Conservation (phyloP, 129 eudicot genomes). For the Smallanthus sonchifolius region DNA sequence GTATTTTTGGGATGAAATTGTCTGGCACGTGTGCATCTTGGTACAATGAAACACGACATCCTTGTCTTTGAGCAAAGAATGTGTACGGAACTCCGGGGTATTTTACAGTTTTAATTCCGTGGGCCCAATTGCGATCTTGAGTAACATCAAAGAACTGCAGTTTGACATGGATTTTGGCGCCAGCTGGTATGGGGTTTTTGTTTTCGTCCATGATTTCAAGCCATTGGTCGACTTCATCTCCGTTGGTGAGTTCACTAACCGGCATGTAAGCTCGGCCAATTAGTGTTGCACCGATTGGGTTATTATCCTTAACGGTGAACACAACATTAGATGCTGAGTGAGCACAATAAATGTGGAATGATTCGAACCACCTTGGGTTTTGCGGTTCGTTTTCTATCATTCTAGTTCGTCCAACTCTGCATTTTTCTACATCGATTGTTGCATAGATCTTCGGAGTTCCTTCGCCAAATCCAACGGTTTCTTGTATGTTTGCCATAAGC, state of each 20-base stretch:
- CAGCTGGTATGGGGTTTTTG: constrained; percentile 46
- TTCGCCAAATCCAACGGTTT: constrained; percentile 68
- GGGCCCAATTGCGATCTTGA: constrained; percentile 60
- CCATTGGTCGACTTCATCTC: constrained; percentile 66
- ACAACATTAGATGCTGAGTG: constrained; percentile 55
- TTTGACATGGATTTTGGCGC: constrained; percentile 65
- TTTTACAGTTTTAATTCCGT: constrained; percentile 46
- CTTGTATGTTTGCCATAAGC: constrained; percentile 61
- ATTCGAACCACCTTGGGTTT: constrained; percentile 69
- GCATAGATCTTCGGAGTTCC: constrained; percentile 78
- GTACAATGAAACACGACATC: constrained; percentile 59
- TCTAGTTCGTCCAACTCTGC: constrained; percentile 75
- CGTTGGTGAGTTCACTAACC: constrained; percentile 49
- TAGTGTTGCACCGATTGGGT: constrained; percentile 67
- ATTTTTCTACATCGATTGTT: constrained; percentile 63
- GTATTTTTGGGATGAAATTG: constrained; percentile 55
- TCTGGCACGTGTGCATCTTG: constrained; percentile 80
- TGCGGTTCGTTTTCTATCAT: constrained; percentile 55
- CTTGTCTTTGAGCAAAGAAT: constrained; percentile 57
- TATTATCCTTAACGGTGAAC: constrained; percentile 58
- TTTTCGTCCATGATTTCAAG: constrained; percentile 54
- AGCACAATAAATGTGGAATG: constrained; percentile 72
- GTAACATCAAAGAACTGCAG: constrained; percentile 63
- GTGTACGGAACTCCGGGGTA: constrained; percentile 82
- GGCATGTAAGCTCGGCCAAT: constrained; percentile 69